Conservation (phyloP, 176 grass and related monocot species). For the Rhipidocladum racemiflorum region DNA sequence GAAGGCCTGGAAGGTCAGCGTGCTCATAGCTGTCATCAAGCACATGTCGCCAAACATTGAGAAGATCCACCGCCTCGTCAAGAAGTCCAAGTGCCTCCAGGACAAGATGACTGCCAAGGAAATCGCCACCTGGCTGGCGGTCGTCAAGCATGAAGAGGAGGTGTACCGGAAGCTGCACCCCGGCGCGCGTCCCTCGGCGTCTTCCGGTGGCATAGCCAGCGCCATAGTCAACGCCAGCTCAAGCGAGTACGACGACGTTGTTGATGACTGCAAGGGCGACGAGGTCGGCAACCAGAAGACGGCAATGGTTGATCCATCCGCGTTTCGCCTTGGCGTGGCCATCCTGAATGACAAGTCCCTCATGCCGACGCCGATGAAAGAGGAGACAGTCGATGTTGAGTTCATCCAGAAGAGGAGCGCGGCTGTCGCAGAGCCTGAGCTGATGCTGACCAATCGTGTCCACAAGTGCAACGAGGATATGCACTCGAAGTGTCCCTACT, state of each 20-base stretch:
- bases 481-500: no score
- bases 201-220: slow-evolving; percentile 38
- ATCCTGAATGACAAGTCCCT: slow-evolving; percentile 58
- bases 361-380: slow-evolving; percentile 52
- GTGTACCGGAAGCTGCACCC: slow-evolving; percentile 69
- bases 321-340: slow-evolving; percentile 46
- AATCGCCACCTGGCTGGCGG: slow-evolving; percentile 85
- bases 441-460: slow-evolving; percentile 52
- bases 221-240: slow-evolving; percentile 71
- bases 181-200: slow-evolving; percentile 24
- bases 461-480: slow-evolving; percentile 79
- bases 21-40: slow-evolving; percentile 96
- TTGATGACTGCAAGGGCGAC: slow-evolving; percentile 68
- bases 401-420: slow-evolving; percentile 74
- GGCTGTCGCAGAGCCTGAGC: slow-evolving; percentile 29
- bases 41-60: slow-evolving; percentile 98
- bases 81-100: slow-evolving; percentile 94
- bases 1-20: slow-evolving; percentile 97
- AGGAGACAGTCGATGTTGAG: slow-evolving; percentile 53
- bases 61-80: slow-evolving; percentile 82
- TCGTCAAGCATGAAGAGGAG: slow-evolving; percentile 96
- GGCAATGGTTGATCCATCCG: slow-evolving; percentile 24
- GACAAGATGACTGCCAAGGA: slow-evolving; percentile 99
- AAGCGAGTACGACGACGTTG: slow-evolving; percentile 74
- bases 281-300: slow-evolving; percentile 47